These are phyloP conservation scores for Cadophora malorum DNA, from an alignment of 2,329 filamentous ascomycete genomes.

Conservation along the genomic window DNA sequence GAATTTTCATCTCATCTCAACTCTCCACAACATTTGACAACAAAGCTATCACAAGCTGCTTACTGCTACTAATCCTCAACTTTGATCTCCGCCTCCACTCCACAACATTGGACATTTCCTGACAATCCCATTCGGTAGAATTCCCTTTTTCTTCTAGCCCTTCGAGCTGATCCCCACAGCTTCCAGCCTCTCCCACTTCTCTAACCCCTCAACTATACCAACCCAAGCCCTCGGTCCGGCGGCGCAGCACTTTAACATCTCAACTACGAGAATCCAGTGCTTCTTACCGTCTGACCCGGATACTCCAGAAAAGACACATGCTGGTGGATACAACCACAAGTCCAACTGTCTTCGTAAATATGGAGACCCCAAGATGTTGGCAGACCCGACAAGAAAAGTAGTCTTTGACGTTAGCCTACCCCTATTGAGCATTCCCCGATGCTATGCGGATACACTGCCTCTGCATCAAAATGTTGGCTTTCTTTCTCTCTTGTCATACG, in stretches of 20 bases:
- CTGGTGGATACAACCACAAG: neutral
- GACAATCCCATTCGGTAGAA: neutral
- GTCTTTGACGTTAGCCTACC: neutral
- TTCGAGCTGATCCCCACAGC: neutral
- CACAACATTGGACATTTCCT: neutral
- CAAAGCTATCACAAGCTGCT: neutral
- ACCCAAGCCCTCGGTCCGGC: constrained; percentile 16
- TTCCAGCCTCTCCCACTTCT: neutral
- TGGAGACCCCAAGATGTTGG: constrained; percentile 11
- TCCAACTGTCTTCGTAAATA: neutral
- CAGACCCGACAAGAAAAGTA: constrained; percentile 6
- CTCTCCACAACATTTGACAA: neutral
- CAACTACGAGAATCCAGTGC: neutral
- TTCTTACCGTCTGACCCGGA: constrained; percentile 13
- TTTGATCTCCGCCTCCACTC: neutral
- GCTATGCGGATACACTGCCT: neutral
- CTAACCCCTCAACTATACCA: neutral
- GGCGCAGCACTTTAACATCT: neutral
- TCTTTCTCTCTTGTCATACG: neutral
- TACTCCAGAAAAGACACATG: neutral
- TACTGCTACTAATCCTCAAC: neutral
- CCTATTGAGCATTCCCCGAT: constrained; percentile 1
- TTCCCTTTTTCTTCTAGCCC: neutral
- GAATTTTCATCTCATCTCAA: neutral
- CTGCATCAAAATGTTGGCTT: neutral